Conservation (phyloP, 805 yeast genomes). For the Candida manassasensis region DNA sequence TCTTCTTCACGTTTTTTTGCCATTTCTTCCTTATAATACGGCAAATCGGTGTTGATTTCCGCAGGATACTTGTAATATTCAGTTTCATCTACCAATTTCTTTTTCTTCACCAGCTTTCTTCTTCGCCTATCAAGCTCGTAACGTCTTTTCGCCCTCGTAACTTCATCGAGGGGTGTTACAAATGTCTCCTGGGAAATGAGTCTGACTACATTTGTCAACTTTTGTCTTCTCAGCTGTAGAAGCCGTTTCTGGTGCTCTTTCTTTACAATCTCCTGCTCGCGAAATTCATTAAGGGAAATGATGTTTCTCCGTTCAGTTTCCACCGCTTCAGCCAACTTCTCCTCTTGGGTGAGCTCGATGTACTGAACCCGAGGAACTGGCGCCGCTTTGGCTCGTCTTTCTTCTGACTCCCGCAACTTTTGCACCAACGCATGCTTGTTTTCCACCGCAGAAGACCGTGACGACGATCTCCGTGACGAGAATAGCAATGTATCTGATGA, state of each 20-base stretch:
- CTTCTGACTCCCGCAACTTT: constrained; percentile 64
- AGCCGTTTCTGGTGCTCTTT: constrained; percentile 73
- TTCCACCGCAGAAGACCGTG: constrained; percentile 71
- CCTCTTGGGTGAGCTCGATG: constrained; percentile 63
- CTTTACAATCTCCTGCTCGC: constrained; percentile 79
- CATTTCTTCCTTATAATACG: constrained; percentile 1
- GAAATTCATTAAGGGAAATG: constrained; percentile 67
- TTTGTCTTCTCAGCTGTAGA: constrained; percentile 59
- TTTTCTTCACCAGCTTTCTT: constrained; percentile 43
- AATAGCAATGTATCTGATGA: constrained; percentile 48
- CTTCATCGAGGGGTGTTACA: constrained; percentile 63
- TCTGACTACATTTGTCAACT: constrained; percentile 56
- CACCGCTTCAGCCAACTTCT: constrained; percentile 73
- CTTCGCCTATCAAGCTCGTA: constrained; percentile 32
- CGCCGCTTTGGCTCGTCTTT: constrained; percentile 45
- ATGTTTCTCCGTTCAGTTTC: constrained; percentile 79
- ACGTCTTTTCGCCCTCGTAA: constrained; percentile 41
- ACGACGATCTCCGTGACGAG: constrained; percentile 61
- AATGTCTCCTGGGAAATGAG: constrained; percentile 43
- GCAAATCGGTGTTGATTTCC: constrained; percentile 1
- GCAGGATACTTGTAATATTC: constrained; percentile 1
- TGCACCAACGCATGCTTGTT: constrained; percentile 74
- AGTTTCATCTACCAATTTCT: constrained; percentile 18
- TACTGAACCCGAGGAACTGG: constrained; percentile 43
- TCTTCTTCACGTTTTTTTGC: constrained; percentile 5